A percentile compares a stretch with the other conserved stretches of the same genome.
These are phyloP conservation scores for Craspedostauros australis DNA, from an alignment of 108 stramenopile genomes.

Conservation along the genomic window DNA sequence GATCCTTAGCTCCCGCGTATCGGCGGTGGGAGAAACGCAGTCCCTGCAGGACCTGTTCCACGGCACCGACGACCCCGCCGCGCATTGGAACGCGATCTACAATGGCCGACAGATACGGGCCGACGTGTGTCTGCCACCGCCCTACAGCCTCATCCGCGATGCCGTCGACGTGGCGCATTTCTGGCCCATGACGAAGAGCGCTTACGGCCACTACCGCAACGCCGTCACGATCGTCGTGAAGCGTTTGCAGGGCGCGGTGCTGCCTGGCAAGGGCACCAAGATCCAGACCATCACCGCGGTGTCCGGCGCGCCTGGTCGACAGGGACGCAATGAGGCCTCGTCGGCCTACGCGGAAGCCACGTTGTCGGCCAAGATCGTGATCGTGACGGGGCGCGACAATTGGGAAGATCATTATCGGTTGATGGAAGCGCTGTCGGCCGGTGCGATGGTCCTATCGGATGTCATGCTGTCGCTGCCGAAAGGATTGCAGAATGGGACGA, in stretches of 20 bases:
- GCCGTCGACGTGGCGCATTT: slow-evolving; percentile 29
- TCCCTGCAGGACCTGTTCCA: too few species aligned
- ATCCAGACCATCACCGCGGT: slow-evolving; percentile 5
- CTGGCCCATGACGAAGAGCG: slow-evolving; percentile 5
- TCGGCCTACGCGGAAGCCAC: slow-evolving; percentile 13
- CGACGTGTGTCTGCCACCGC: too few species aligned
- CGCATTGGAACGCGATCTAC: too few species aligned
- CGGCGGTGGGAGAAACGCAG: too few species aligned
- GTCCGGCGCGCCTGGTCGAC: slow-evolving; percentile 7
- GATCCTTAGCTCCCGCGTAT: too few species aligned
- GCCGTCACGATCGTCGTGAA: not conserved
- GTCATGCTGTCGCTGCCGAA: slow-evolving; percentile 24
- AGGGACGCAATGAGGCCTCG: slow-evolving; percentile 6
- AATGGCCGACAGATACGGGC: too few species aligned
- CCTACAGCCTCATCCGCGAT: too few species aligned
- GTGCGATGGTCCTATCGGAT: slow-evolving; percentile 60
- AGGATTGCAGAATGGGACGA: slow-evolving; percentile 23
- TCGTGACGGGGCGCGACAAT: slow-evolving; percentile 40
- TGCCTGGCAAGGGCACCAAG: not conserved
- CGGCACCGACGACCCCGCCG: too few species aligned
- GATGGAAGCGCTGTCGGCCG: slow-evolving; percentile 43
- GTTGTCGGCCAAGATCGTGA: slow-evolving; percentile 44
- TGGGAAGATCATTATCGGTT: slow-evolving; percentile 61
- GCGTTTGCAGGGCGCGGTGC: too few species aligned
- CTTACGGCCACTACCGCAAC: slow-evolving; percentile 11